A percentile compares a stretch with the other conserved stretches of the same genome.
Conservation (phyloP, 2,329 filamentous ascomycete genomes). For the Escovopsis sp. region DNA sequence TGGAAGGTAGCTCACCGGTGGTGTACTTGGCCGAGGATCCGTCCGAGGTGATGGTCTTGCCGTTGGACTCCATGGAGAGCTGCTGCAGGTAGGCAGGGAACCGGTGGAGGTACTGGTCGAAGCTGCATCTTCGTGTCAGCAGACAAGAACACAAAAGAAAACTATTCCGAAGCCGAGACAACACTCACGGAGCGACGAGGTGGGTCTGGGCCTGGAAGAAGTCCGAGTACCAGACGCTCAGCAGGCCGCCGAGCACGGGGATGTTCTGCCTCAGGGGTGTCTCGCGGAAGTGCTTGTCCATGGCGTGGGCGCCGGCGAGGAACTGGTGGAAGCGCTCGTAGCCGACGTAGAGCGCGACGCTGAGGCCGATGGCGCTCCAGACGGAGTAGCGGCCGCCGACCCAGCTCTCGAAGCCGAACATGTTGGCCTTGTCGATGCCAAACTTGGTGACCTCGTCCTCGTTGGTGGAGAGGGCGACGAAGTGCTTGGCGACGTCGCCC, state of each 20-base stretch:
- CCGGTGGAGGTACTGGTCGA: slow-evolving; percentile 97
- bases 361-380: slow-evolving; percentile 95
- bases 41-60: slow-evolving; percentile 89
- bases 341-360: slow-evolving; percentile 86
- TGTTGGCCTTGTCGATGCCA: slow-evolving; percentile 96
- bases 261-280: slow-evolving; percentile 91
- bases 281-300: slow-evolving; percentile 96
- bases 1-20: slow-evolving; percentile 38
- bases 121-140: slow-evolving; percentile 32
- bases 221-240: slow-evolving; percentile 98
- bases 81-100: slow-evolving; percentile 99
- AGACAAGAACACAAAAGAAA: no score
- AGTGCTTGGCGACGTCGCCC: slow-evolving; percentile 93
- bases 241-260: slow-evolving; percentile 74
- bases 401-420: slow-evolving; percentile 99
- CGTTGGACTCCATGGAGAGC: slow-evolving; percentile 98
- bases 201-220: slow-evolving; percentile 98
- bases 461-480: slow-evolving; percentile 95
- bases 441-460: slow-evolving; percentile 93
- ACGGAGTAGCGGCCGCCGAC: slow-evolving; percentile 97
- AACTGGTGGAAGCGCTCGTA: slow-evolving; percentile 97
- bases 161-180: no score
- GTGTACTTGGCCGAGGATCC: slow-evolving; percentile 90
- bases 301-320: slow-evolving; percentile 83
- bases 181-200: slow-evolving; percentile 75